Conservation (phyloP, 805 yeast species). For the Candida anglica region DNA sequence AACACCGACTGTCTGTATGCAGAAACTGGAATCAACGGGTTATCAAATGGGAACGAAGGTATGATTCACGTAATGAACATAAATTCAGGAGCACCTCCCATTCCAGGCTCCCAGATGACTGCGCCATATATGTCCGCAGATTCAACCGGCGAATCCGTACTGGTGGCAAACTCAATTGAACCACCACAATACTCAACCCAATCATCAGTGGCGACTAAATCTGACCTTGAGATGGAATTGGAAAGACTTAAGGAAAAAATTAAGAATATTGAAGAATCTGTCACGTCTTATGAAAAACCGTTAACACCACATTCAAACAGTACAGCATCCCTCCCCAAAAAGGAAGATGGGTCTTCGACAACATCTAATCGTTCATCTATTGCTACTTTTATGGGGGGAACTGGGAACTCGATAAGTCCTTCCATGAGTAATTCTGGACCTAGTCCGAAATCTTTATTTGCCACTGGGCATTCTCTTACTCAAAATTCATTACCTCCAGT, state of each 20-base stretch:
- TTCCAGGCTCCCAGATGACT: not conserved
- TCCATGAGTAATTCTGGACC: not conserved
- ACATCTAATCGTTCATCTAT: too few species aligned
- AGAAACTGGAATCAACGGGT: not conserved
- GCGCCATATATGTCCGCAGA: not conserved
- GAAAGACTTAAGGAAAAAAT: constrained; percentile 10
- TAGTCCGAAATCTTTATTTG: not conserved
- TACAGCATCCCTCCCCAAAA: too few species aligned
- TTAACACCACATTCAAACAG: not conserved
- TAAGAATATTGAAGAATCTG: constrained; percentile 10
- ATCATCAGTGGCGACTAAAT: not conserved
- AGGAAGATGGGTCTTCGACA: too few species aligned
- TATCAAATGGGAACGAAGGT: not conserved
- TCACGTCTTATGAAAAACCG: constrained; percentile 2
- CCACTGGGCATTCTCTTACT: not conserved
- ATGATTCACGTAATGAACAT: not conserved
- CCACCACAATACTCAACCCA: not conserved
- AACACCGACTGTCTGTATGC: constrained; percentile 24
- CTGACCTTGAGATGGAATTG: constrained; percentile 7
- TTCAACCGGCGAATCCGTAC: not conserved
- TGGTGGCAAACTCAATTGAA: not conserved
- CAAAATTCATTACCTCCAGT: not conserved
- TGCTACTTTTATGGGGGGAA: not conserved
- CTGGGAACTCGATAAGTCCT: not conserved
- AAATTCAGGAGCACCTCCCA: not conserved